Conservation (phyloP, 2,329 filamentous ascomycete species). For the Aureobasidium subglaciale region DNA sequence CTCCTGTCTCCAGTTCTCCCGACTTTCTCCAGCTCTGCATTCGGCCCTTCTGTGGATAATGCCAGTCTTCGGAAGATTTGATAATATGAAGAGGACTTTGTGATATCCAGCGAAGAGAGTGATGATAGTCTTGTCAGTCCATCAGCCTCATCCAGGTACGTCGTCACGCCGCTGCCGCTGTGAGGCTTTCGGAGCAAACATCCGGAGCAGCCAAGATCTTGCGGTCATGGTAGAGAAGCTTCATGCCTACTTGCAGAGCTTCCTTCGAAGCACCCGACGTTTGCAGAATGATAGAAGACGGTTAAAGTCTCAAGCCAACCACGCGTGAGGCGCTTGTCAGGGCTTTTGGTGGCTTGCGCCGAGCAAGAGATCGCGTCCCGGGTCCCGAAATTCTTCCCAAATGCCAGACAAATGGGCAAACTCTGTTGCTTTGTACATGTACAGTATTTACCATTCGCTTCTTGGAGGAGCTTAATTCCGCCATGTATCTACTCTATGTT, state of each 20-base stretch:
- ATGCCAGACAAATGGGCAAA: neutral
- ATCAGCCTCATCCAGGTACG: neutral
- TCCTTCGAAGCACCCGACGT: neutral
- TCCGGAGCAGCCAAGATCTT: neutral
- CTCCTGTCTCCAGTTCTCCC: constrained; percentile 47
- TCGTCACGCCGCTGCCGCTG: neutral
- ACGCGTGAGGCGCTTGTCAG: constrained; percentile 8
- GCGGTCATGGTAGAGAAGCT: neutral
- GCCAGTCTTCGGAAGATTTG: constrained; percentile 1
- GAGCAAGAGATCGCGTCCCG: neutral
- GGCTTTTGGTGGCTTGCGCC: constrained; percentile 4
- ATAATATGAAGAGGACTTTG: neutral
- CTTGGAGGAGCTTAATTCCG: neutral
- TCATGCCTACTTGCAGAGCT: neutral
- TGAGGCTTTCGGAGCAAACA: neutral
- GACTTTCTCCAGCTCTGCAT: constrained; percentile 42
- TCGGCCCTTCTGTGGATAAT: constrained; percentile 14
- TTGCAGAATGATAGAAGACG: neutral
- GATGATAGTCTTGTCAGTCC: neutral
- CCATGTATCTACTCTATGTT: neutral
- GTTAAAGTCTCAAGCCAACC: constrained; percentile 8
- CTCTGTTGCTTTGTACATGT: neutral
- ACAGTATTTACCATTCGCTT: neutral
- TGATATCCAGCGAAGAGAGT: neutral
- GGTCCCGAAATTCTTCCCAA: neutral